These are phyloP conservation scores for Candida gigantensis DNA, from an alignment of 1,139 yeast genomes.

Conservation along the genomic window DNA sequence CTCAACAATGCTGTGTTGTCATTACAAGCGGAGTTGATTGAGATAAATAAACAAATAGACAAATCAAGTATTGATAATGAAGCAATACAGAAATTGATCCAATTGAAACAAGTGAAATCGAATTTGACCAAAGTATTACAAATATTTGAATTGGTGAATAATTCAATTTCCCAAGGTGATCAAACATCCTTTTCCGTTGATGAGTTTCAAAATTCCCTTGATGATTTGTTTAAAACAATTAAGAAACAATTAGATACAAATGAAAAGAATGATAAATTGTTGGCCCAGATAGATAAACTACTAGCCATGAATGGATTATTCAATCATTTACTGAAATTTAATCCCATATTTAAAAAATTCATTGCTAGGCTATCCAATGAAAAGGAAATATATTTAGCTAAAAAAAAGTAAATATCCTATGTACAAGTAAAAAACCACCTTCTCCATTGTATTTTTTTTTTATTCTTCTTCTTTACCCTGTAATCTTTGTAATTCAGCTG, in stretches of 20 bases:
- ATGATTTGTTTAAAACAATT: slow-evolving; percentile 40
- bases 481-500: background rate
- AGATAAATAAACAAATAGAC: slow-evolving; percentile 26
- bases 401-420: background rate
- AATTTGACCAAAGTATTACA: slow-evolving; percentile 47
- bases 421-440: background rate
- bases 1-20: slow-evolving; percentile 58
- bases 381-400: slow-evolving; percentile 9
- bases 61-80: slow-evolving; percentile 14
- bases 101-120: slow-evolving; percentile 43
- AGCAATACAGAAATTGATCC: slow-evolving; percentile 42
- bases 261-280: slow-evolving; percentile 25
- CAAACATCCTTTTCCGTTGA: slow-evolving; percentile 17
- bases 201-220: slow-evolving; percentile 40
- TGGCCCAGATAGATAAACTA: slow-evolving; percentile 41
- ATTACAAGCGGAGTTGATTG: slow-evolving; percentile 49
- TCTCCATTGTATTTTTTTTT: slow-evolving; percentile 5
- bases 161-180: slow-evolving; percentile 16
- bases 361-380: slow-evolving; percentile 11
- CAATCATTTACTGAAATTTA: slow-evolving; percentile 50
- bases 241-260: slow-evolving; percentile 11
- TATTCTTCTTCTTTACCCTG: slow-evolving; percentile 18
- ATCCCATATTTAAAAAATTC: slow-evolving; percentile 44
- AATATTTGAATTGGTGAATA: slow-evolving; percentile 42
- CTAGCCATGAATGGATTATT: slow-evolving; percentile 53